These are phyloP conservation scores for Penicillium sp. DNA, from an alignment of 2,329 filamentous ascomycete genomes.

Conservation along the genomic window DNA sequence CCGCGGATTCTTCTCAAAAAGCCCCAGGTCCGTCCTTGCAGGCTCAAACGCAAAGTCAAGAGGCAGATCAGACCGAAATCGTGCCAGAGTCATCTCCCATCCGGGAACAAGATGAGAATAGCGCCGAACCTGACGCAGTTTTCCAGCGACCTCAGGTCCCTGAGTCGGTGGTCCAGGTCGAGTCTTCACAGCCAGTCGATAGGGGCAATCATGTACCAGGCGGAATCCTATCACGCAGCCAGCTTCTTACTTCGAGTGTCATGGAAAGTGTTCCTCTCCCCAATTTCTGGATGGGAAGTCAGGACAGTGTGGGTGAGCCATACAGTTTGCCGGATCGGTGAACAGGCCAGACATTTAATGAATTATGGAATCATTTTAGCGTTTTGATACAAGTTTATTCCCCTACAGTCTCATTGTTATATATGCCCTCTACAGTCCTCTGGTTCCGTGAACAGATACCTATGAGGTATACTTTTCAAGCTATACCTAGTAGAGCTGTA, in stretches of 20 bases:
- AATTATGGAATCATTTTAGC: slow-evolving; percentile 12
- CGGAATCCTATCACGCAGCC: slow-evolving; percentile 32
- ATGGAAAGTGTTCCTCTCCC: slow-evolving; percentile 46
- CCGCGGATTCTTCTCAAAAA: slow-evolving; percentile 4
- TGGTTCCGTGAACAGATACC: neutral
- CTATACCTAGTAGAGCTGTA: neutral
- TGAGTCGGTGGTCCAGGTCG: slow-evolving; percentile 38
- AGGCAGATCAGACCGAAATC: slow-evolving; percentile 31
- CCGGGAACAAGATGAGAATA: slow-evolving; percentile 16
- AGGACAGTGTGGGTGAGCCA: slow-evolving; percentile 39
- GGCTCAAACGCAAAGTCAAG: slow-evolving; percentile 23
- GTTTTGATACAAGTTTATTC: neutral
- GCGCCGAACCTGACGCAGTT: slow-evolving; percentile 3
- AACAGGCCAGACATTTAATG: slow-evolving; percentile 10
- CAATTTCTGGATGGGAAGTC: slow-evolving; percentile 38
- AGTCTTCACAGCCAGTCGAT: slow-evolving; percentile 41
- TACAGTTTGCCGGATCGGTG: slow-evolving; percentile 31
- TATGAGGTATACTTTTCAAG: neutral
- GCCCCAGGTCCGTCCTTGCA: slow-evolving; percentile 17
- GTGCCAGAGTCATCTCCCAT: slow-evolving; percentile 43
- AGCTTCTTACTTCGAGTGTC: slow-evolving; percentile 42
- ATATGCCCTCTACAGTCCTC: neutral
- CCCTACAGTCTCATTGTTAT: neutral
- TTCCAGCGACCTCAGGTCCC: slow-evolving; percentile 22
- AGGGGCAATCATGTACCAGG: slow-evolving; percentile 16